Evolutionary conservation across 176 grass and related monocot species (phyloP), one percentile per base, ranked within the genome.

Genomic region (Alloteropsis semialata): DNA sequence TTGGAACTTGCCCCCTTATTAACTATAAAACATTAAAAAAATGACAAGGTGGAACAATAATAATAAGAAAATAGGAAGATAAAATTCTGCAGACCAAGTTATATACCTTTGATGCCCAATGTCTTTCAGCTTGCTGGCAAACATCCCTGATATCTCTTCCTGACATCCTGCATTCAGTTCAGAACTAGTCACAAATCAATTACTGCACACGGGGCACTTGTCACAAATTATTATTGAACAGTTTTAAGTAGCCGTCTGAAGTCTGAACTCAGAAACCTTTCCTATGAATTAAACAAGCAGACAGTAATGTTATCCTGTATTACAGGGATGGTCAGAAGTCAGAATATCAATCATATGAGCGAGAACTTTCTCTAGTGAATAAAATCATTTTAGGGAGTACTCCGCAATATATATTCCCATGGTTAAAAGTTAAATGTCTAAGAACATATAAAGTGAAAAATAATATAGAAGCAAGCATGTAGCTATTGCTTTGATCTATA

Each of bases 61-160:
- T 19, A 13, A 66, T 22, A 22, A 38, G 29, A 12, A 17, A 4
- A 72, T 25, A 69, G 15, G 11, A 43, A 19, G 32, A 50, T 3
- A 3, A 8, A 17, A 42, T 36, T 36, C 29, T 44, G 27, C 15
- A 18, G 14, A 38, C 10, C 36, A 84, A 72, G 88, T 79, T 80
- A 55, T 25, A 41, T 81, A 98, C 96, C 91, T 98, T 98, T 48
- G 96, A 93, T 14, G 93, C 96, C 96, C 96, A 96, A 77, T 93
- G 93, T 57, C 91, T 90, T 88, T 98, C 96, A 76, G 96, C 93
- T 90, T 98, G 96, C 83, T 93, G 93, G 73, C 96, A 98, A 12
- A 96, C 69, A 77, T 93, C 96, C 82, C 87, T 95, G 41, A 96
- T 96, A 70, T 98, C 96, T 90, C 93, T 89, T 56, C 93, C 96